Percentiles rank a stretch among this genome's conserved stretches.
Evolutionary conservation across 805 yeast species (phyloP).

Genomic region (Suhomyces sp.): DNA sequence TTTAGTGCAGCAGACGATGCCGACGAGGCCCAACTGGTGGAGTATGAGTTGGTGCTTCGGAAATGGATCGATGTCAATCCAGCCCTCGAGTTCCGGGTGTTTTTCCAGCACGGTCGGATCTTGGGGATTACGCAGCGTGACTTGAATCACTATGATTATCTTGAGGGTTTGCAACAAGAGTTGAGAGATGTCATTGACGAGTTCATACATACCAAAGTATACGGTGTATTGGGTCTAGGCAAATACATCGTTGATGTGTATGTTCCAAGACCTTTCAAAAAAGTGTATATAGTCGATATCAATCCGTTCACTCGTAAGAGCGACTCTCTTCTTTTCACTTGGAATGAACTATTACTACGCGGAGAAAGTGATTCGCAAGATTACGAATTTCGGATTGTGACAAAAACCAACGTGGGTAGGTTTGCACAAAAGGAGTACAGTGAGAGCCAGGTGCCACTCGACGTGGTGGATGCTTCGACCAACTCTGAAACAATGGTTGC

Average conservation of each 20-base stretch:
- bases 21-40: constrained; percentile 16
- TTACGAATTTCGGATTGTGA: constrained; percentile 63
- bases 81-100: constrained; percentile 86
- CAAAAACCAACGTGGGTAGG: constrained; percentile 65
- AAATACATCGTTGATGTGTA: constrained; percentile 76
- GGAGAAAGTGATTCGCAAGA: constrained; percentile 13
- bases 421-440: constrained; percentile 81
- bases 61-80: constrained; percentile 86
- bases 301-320: constrained; percentile 82
- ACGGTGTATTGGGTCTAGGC: constrained; percentile 7
- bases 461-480: constrained; percentile 79
- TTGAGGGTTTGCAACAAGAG: constrained; percentile 49
- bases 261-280: constrained; percentile 68
- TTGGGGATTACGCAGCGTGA: constrained; percentile 85
- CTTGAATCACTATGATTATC: constrained; percentile 72
- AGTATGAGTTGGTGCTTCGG: constrained; percentile 68
- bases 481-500: constrained; percentile 70
- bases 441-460: constrained; percentile 89
- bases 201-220: constrained; percentile 49
- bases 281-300: constrained; percentile 73
- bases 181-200: constrained; percentile 47
- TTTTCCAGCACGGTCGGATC: constrained; percentile 60
- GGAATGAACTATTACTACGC: constrained; percentile 66
- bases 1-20: constrained; percentile 47
- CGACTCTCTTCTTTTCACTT: constrained; percentile 73